phyloP scores from a whole-genome alignment of 192 early-diverging fungal genomes.

The Podila clonocystis region DNA sequence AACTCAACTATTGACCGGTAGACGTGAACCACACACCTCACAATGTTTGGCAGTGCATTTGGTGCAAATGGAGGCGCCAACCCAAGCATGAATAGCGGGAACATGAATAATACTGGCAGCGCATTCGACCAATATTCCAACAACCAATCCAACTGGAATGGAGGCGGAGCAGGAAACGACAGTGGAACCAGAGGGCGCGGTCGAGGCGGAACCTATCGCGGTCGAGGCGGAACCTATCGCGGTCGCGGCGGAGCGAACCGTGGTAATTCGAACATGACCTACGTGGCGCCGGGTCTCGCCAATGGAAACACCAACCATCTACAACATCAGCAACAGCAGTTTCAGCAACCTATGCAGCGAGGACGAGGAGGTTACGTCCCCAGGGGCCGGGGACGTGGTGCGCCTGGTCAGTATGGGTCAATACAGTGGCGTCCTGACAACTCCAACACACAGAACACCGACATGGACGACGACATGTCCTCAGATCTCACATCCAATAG shows the following conservation, averaged over 20 bases:
- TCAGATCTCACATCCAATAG: background rate
- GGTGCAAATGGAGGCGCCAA: slow-evolving; percentile 1
- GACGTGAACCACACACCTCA: background rate
- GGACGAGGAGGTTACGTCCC: slow-evolving; percentile 11
- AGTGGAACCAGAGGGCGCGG: background rate
- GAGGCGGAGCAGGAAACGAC: background rate
- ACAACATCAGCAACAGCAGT: background rate
- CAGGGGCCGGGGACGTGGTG: slow-evolving; percentile 4
- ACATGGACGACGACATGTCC: background rate
- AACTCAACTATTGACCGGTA: background rate
- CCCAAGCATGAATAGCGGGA: background rate
- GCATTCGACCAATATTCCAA: background rate
- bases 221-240: too few species aligned
- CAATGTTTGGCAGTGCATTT: slow-evolving; percentile 1
- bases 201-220: slow-evolving; percentile 10
- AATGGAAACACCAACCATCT: background rate
- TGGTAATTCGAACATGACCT: slow-evolving; percentile 32
- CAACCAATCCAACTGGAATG: slow-evolving; percentile 1
- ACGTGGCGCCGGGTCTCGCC: slow-evolving; percentile 23
- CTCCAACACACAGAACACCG: slow-evolving; percentile 10
- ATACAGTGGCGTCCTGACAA: slow-evolving; percentile 24
- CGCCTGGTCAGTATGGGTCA: slow-evolving; percentile 20
- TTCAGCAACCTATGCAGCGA: background rate
- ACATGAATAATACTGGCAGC: background rate
- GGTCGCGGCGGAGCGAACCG: slow-evolving; percentile 30